These are phyloP conservation scores for sunflower (Helianthus annuus) DNA, from an alignment of 129 eudicot species.

Conservation along the genomic window DNA sequence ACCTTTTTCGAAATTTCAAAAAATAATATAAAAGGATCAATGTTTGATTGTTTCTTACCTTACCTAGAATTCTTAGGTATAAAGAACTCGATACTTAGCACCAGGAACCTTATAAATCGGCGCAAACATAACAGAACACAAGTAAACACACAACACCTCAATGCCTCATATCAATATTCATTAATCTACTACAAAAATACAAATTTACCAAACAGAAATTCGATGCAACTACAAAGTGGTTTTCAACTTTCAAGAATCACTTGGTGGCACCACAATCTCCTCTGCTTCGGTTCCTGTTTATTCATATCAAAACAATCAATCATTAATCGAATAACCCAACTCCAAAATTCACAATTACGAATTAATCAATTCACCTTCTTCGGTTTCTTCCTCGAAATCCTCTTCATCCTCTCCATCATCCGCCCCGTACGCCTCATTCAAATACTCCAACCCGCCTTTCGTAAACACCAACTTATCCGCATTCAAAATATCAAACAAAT, in stretches of 20 bases:
- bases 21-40: too few relatives aligned
- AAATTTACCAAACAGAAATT: slow-evolving; percentile 27
- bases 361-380: slow-evolving; percentile 44
- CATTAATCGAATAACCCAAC: slow-evolving; percentile 1
- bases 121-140: slow-evolving; percentile 16
- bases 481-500: slow-evolving; percentile 84
- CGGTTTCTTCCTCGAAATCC: slow-evolving; percentile 26
- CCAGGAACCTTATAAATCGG: slow-evolving; percentile 8
- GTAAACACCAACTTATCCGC: slow-evolving; percentile 85
- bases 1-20: too few relatives aligned
- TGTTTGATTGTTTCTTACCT: too few relatives aligned
- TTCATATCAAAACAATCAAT: slow-evolving; percentile 6
- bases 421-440: slow-evolving; percentile 79
- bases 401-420: slow-evolving; percentile 50
- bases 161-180: slow-evolving; percentile 2
- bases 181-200: slow-evolving; percentile 36
- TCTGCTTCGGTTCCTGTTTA: slow-evolving; percentile 23
- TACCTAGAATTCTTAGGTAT: too few relatives aligned
- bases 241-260: slow-evolving; percentile 22
- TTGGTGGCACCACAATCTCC: slow-evolving; percentile 32
- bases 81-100: not conserved
- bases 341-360: not conserved
- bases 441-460: slow-evolving; percentile 64
- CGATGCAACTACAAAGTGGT: slow-evolving; percentile 22
- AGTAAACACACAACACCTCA: slow-evolving; percentile 17